These are phyloP conservation scores for Mycena maculata DNA, from an alignment of 768 basidiomycete species.

Conservation along the genomic window DNA sequence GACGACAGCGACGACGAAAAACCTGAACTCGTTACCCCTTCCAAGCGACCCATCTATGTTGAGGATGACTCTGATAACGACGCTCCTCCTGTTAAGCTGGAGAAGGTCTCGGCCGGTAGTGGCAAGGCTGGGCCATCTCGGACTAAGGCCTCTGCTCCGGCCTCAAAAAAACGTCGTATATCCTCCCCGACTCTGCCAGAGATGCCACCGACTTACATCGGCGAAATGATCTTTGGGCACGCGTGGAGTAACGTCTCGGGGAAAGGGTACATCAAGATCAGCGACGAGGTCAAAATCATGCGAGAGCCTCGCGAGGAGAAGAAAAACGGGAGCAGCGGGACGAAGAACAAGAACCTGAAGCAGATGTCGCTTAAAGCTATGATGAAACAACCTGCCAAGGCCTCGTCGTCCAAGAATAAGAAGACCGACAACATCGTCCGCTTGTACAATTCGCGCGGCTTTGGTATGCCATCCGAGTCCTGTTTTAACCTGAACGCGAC, in stretches of 20 bases:
- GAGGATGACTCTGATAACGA: constrained; percentile 50
- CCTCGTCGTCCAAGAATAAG: constrained; percentile 57
- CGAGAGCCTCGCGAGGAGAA: constrained; percentile 62
- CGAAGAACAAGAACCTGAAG: constrained; percentile 66
- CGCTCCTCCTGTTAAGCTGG: constrained; percentile 45
- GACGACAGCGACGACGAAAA: constrained; percentile 31
- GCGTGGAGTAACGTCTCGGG: constrained; percentile 86
- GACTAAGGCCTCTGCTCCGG: constrained; percentile 41
- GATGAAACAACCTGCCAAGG: constrained; percentile 68
- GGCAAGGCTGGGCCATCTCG: constrained; percentile 36
- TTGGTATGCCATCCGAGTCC: constrained; percentile 59
- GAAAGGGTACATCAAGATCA: constrained; percentile 71
- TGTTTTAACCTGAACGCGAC: not conserved
- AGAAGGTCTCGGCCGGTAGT: no score
- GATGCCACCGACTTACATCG: constrained; percentile 62
- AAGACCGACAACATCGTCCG: constrained; percentile 74
- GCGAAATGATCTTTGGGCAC: constrained; percentile 75
- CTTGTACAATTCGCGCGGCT: constrained; percentile 70
- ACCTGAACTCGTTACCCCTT: constrained; percentile 23
- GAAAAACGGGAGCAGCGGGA: constrained; percentile 44
- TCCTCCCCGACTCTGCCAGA: constrained; percentile 42
- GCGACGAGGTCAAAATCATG: constrained; percentile 70
- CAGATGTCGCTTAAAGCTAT: constrained; percentile 75
- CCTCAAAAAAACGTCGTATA: constrained; percentile 66
- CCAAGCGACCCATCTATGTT: constrained; percentile 30